Conservation (phyloP, 306 rosid species). For the Rosa persica region DNA sequence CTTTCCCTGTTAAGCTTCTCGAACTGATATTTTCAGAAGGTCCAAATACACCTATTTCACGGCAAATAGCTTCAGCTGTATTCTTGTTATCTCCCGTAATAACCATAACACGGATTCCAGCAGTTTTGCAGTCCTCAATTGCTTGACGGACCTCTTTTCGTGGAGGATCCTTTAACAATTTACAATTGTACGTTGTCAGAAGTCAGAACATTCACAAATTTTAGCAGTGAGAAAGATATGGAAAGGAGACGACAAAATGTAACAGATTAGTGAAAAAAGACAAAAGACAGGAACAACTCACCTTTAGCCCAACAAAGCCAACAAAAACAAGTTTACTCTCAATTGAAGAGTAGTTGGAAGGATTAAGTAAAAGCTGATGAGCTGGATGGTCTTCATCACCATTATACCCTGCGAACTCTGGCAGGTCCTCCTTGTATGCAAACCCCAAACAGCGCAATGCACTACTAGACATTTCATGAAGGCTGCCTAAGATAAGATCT, state of each 20-base stretch:
- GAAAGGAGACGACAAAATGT: constrained; percentile 1
- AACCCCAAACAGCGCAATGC: constrained; percentile 93
- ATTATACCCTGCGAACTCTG: constrained; percentile 45
- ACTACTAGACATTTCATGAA: constrained; percentile 82
- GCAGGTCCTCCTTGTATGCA: constrained; percentile 80
- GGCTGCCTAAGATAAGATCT: constrained; percentile 54
- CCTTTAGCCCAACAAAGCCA: constrained; percentile 90
- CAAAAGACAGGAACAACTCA: constrained; percentile 39
- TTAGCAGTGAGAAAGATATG: not conserved
- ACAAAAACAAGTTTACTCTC: constrained; percentile 79
- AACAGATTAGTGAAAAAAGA: not conserved
- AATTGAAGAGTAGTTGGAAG: constrained; percentile 73
- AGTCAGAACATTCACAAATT: not conserved
- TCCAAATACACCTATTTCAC: constrained; percentile 82
- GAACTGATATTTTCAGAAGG: constrained; percentile 54
- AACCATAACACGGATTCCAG: constrained; percentile 94
- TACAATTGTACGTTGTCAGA: not conserved
- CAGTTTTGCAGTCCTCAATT: constrained; percentile 86
- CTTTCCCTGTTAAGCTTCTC: constrained; percentile 79
- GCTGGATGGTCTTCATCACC: constrained; percentile 91
- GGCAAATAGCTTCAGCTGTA: constrained; percentile 96
- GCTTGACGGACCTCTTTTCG: constrained; percentile 84
- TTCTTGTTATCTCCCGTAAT: constrained; percentile 91
- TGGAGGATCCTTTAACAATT: constrained; percentile 74
- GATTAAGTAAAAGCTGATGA: constrained; percentile 81